Evolutionary conservation across 73 alveolate species (phyloP).

Genomic region (Paramecium sonneborni): DNA sequence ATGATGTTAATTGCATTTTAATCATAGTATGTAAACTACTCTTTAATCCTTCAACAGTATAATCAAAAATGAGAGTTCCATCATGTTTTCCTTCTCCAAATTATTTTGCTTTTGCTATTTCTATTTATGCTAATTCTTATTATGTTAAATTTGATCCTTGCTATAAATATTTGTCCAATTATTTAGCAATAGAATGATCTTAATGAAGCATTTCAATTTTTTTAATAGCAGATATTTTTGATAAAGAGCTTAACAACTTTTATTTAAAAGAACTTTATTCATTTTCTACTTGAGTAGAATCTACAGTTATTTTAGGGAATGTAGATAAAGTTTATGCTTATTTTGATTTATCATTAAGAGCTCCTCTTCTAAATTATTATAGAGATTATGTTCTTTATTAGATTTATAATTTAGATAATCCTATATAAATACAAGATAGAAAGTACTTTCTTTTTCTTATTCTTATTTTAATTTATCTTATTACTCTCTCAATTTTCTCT

Average conservation of each 20-base stretch:
- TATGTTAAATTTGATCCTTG: not conserved
- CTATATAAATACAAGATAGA: not conserved
- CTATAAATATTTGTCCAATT: not conserved
- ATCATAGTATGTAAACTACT: not conserved
- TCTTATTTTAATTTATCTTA: not conserved
- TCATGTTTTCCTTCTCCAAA: not conserved
- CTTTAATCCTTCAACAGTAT: slow-evolving; percentile 26
- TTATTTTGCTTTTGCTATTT: not conserved
- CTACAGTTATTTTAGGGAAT: not conserved
- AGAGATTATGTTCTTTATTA: not conserved
- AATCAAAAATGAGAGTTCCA: not conserved
- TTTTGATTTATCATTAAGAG: not conserved
- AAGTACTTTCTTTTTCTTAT: not conserved
- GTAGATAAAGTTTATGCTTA: not conserved
- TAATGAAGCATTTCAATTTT: not conserved
- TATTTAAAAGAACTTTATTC: not conserved
- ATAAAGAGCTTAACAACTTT: not conserved
- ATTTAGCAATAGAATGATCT: not conserved
- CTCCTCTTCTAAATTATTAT: not conserved
- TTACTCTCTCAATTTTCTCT: not conserved
- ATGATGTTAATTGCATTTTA: not conserved
- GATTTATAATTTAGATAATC: not conserved
- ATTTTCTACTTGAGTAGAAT: not conserved
- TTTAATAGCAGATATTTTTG: not conserved
- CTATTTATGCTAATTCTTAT: not conserved